Conservation (phyloP, 805 yeast species). For the Metschnikowia sp. region DNA sequence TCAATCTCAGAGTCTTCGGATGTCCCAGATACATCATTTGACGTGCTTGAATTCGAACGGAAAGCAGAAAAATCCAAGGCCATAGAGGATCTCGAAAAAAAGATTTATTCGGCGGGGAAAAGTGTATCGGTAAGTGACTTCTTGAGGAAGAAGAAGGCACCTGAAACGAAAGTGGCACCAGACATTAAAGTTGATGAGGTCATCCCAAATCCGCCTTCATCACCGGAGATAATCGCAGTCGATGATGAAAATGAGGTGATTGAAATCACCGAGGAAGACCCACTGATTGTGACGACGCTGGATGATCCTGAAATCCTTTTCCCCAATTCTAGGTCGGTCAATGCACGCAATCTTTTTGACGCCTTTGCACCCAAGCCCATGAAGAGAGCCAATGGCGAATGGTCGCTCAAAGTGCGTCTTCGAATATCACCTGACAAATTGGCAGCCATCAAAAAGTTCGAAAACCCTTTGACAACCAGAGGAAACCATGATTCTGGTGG, state of each 20-base stretch:
- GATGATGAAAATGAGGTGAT: slow-evolving; percentile 1
- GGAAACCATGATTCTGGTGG: not conserved
- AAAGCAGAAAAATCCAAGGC: slow-evolving; percentile 2
- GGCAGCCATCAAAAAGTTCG: slow-evolving; percentile 23
- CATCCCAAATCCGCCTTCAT: not conserved
- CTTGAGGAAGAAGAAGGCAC: slow-evolving; percentile 3
- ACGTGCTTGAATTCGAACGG: slow-evolving; percentile 5
- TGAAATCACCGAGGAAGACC: not conserved
- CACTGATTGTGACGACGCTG: too few species aligned
- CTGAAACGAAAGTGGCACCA: not conserved
- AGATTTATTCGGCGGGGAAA: slow-evolving; percentile 10
- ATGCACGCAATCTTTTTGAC: slow-evolving; percentile 12
- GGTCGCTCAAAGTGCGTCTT: slow-evolving; percentile 15
- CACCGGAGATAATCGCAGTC: slow-evolving; percentile 2
- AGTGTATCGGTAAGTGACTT: slow-evolving; percentile 12
- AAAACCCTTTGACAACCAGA: slow-evolving; percentile 11
- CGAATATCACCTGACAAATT: slow-evolving; percentile 23
- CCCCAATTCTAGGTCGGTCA: slow-evolving; percentile 8
- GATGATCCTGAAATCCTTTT: slow-evolving; percentile 1
- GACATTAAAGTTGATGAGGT: not conserved
- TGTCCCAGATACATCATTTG: slow-evolving; percentile 6
- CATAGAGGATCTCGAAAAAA: slow-evolving; percentile 10
- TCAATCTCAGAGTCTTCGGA: slow-evolving; percentile 1
- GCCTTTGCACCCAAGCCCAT: slow-evolving; percentile 11
- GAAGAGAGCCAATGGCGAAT: slow-evolving; percentile 12